These are phyloP conservation scores for Globisporangium mamillatum DNA, from an alignment of 352 stramenopile genomes.

Conservation along the genomic window DNA sequence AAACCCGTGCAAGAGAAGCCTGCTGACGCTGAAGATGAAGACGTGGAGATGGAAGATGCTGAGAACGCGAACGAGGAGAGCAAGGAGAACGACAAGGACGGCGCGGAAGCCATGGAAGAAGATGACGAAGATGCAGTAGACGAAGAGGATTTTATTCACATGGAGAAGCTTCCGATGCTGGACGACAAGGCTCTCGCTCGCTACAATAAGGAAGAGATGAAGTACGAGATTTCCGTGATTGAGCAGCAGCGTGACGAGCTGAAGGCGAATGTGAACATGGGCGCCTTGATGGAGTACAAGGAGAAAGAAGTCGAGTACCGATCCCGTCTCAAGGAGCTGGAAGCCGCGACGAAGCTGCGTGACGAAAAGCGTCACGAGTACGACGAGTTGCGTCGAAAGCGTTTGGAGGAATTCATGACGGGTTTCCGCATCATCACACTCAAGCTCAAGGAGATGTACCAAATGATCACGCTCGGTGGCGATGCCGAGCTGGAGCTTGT, in stretches of 20 bases:
- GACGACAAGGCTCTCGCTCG: constrained; percentile 73
- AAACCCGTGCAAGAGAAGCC: constrained; percentile 19
- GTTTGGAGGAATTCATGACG: constrained; percentile 99
- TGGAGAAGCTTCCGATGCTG: constrained; percentile 73
- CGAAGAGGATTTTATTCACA: constrained; percentile 26
- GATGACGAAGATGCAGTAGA: constrained; percentile 37
- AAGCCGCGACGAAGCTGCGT: constrained; percentile 90
- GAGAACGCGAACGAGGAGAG: constrained; percentile 26
- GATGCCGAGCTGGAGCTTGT: constrained; percentile 99
- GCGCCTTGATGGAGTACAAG: constrained; percentile 88
- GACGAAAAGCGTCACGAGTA: constrained; percentile 93
- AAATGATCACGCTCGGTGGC: constrained; percentile 97
- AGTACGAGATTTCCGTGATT: constrained; percentile 91
- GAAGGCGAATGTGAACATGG: constrained; percentile 95
- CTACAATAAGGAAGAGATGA: constrained; percentile 91
- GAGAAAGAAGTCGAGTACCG: constrained; percentile 96
- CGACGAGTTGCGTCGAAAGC: constrained; percentile 95
- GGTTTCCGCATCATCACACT: constrained; percentile 98
- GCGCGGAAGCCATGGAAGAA: constrained; percentile 21
- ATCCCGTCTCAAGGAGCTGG: constrained; percentile 91
- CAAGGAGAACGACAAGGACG: constrained; percentile 24
- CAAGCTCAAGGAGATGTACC: constrained; percentile 99
- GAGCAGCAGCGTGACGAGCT: constrained; percentile 92
- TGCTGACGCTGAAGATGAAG: constrained; percentile 29
- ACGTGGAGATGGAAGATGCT: constrained; percentile 35